Conservation (phyloP, 495 filamentous ascomycete genomes). For the Neurospora sp. region DNA sequence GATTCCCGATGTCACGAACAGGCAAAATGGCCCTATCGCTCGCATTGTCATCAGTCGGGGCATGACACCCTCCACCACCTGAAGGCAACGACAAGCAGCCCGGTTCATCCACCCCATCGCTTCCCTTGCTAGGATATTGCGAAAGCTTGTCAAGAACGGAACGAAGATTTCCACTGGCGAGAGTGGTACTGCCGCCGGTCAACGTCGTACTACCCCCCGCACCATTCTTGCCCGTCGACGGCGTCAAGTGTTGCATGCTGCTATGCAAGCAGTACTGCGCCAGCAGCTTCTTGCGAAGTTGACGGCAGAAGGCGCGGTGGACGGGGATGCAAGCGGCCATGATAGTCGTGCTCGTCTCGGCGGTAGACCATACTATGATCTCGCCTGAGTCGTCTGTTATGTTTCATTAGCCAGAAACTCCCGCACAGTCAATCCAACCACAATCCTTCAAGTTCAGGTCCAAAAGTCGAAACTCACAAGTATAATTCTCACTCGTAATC, state of each 20-base stretch:
- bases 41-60: background rate
- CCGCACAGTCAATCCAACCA: too few species aligned
- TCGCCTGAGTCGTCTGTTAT: conserved; percentile 14
- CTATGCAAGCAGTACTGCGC: background rate
- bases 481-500: conserved; percentile 11
- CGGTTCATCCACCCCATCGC: background rate
- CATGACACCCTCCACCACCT: background rate
- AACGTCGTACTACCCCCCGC: background rate
- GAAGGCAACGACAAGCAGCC: background rate
- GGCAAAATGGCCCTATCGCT: background rate
- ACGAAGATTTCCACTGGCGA: background rate
- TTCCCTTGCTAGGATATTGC: background rate
- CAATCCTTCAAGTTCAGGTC: too few species aligned
- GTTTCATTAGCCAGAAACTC: too few species aligned
- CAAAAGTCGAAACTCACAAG: too few species aligned
- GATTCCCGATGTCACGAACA: background rate
- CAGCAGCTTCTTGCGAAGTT: conserved; percentile 5
- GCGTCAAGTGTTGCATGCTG: background rate
- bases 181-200: background rate
- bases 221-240: background rate
- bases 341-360: conserved; percentile 22
- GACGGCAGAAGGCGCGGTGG: conserved; percentile 20
- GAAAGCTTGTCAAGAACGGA: background rate
- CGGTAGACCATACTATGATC: conserved; percentile 18
- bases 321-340: conserved; percentile 27